Conservation (phyloP, 164 flowering plant species). For the Liriodendron chinense region DNA sequence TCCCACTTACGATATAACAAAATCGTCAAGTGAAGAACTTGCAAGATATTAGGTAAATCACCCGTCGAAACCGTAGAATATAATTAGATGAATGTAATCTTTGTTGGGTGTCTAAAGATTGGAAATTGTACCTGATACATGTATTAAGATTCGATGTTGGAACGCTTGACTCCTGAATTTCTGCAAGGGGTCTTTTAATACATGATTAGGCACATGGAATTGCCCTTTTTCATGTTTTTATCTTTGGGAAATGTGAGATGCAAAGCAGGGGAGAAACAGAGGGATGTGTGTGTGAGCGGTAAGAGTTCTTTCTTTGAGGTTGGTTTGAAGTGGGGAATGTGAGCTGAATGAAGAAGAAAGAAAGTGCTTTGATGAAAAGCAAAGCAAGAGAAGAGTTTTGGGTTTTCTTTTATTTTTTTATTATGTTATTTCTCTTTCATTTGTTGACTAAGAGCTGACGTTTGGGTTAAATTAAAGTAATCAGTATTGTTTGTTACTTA, state of each 20-base stretch:
- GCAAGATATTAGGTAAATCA: not conserved
- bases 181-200: not conserved
- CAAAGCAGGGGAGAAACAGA: not conserved
- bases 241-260: not conserved
- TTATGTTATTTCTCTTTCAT: not conserved
- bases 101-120: not conserved
- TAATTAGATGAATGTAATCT: not conserved
- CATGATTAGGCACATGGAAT: not conserved
- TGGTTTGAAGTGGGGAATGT: conserved; percentile 3
- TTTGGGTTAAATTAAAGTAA: conserved; percentile 5
- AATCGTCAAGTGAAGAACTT: not conserved
- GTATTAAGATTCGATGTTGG: not conserved
- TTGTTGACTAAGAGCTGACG: conserved; percentile 46
- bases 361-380: conserved; percentile 38
- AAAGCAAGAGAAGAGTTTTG: conserved; percentile 23
- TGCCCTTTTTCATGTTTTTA: not conserved
- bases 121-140: conserved; percentile 15
- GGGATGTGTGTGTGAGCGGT: not conserved
- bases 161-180: conserved; percentile 1
- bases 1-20: conserved; percentile 1
- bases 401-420: conserved; percentile 21
- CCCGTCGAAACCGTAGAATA: not conserved
- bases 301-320: conserved; percentile 5
- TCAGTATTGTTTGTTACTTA: too few species aligned
- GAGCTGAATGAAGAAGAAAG: conserved; percentile 15